Evolutionary conservation across 2,329 filamentous ascomycete species (phyloP), one percentile per base, ranked within the genome.

Genomic region (Alternaria hordeiaustralica): DNA sequence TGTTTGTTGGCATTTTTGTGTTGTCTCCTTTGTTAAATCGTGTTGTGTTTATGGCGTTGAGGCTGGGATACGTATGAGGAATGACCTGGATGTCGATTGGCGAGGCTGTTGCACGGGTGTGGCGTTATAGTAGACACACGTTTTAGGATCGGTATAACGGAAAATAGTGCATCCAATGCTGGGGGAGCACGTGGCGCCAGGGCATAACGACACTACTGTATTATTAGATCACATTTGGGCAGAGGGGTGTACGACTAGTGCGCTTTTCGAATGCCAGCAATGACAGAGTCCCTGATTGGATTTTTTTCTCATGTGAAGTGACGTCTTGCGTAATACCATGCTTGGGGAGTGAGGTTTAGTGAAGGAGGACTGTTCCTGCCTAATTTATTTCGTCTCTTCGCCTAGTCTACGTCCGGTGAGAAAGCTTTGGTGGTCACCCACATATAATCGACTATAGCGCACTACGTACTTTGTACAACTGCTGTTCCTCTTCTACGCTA

Each of bases 21-120:
- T 8, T 30, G 7, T 26, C 25, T 9, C 25, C 26, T 28, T 28
- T 12, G 26, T 5, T 28, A 5, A 2, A 28, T 28, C 2, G 1
- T 2, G 26, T 28, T 28, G 26, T 4, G 6, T 5, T 28, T 12
- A 2, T 30, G 28, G 28, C 28, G 28, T 30, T 30, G 10, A 28
- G 26, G 26, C 26, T 28, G 28, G 41, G 25, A 61, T 57, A 61
- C 59, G 59, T 58, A 23, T 28, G n/a, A n/a, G n/a, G n/a, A n/a
- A n/a, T n/a, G n/a, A n/a, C n/a, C n/a, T n/a, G n/a, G n/a, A n/a
- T n/a, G n/a, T n/a, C n/a, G n/a, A n/a, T n/a, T n/a, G n/a, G n/a
- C n/a, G n/a, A n/a, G n/a, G n/a, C 15, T 30, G 13, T 33, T 8
- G 8, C 23, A 33, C 12, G 20, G 18, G 25, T n/a, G 45, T 56